Conservation (phyloP, 73 alveolate genomes). For the Loxodes magnus region DNA sequence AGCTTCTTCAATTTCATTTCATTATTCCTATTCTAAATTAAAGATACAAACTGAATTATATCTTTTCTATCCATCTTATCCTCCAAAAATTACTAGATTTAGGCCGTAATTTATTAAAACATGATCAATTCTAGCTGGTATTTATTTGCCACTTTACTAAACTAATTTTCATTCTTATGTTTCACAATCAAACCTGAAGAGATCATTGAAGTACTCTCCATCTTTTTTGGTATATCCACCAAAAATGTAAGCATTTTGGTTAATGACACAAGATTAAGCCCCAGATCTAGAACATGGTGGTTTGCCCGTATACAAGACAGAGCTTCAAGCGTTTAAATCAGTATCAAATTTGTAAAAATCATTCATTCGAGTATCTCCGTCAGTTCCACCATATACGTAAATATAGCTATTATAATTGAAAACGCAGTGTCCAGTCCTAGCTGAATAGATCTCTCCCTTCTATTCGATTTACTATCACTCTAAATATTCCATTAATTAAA, state of each 20-base stretch:
- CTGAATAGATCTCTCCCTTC: constrained; percentile 20
- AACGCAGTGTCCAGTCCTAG: constrained; percentile 48
- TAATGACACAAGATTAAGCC: constrained; percentile 30
- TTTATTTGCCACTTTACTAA: constrained; percentile 19
- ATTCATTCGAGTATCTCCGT: constrained; percentile 34
- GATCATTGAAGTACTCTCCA: constrained; percentile 87
- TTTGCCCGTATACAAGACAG: too few relatives aligned
- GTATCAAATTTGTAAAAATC: constrained; percentile 31
- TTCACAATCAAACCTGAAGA: constrained; percentile 40
- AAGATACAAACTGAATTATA: constrained; percentile 12
- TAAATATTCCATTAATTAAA: too few relatives aligned
- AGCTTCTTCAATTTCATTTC: background rate
- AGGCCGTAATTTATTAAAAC: constrained; percentile 17
- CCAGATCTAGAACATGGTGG: constrained; percentile 60
- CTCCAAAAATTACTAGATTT: constrained; percentile 41
- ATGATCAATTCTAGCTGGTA: constrained; percentile 59
- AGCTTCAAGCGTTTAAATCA: constrained; percentile 14
- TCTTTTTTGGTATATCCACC: constrained; percentile 79
- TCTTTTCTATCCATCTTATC: constrained; percentile 36
- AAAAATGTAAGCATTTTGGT: constrained; percentile 39
- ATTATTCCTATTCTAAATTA: constrained; percentile 9
- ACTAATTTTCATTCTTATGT: constrained; percentile 40
- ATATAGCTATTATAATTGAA: constrained; percentile 16
- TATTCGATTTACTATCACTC: too few relatives aligned
- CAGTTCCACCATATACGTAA: constrained; percentile 55